phyloP scores from a whole-genome alignment of 1,284 basidiomycete genomes.

The Pisolithus thermaeus region DNA sequence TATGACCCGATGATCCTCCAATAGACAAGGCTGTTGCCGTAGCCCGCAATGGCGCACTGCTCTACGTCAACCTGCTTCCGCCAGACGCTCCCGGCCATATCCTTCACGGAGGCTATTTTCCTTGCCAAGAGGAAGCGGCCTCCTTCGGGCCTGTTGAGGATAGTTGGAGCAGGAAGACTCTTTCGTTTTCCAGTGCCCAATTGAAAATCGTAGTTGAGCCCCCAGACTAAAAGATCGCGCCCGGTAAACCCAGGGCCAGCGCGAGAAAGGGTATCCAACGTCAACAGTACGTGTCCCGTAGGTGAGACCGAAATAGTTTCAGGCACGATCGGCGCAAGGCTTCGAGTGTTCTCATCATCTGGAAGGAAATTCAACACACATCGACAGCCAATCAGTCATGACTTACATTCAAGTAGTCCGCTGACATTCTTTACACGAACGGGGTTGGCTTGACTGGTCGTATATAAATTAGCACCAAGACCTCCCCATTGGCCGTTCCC shows the following conservation, averaged over 20 bases:
- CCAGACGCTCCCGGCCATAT: constrained; percentile 63
- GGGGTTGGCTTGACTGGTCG: constrained; percentile 68
- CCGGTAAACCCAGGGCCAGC: constrained; percentile 45
- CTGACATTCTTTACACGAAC: constrained; percentile 77
- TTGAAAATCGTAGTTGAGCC: constrained; percentile 70
- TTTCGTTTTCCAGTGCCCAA: constrained; percentile 82
- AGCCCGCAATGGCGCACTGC: constrained; percentile 60
- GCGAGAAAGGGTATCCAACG: constrained; percentile 58
- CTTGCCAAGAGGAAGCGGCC: constrained; percentile 53
- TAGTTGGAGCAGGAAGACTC: constrained; percentile 65
- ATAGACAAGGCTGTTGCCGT: constrained; percentile 65
- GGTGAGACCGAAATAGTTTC: constrained; percentile 68
- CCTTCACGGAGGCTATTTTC: constrained; percentile 53
- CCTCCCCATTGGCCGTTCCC: constrained; percentile 86
- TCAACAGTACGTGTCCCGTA: constrained; percentile 74
- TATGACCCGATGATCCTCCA: constrained; percentile 52
- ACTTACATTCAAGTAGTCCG: constrained; percentile 78
- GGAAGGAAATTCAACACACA: constrained; percentile 2
- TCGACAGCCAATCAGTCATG: background rate
- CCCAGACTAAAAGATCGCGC: constrained; percentile 64
- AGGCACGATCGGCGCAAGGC: constrained; percentile 65
- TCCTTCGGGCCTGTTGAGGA: constrained; percentile 45
- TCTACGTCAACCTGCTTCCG: constrained; percentile 62
- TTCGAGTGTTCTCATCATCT: constrained; percentile 65
- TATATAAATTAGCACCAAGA: constrained; percentile 75